Percentiles rank a stretch among this genome's conserved stretches.
Conservation (phyloP, 306 rosid species). For the Cyclanthera cordifolia region DNA sequence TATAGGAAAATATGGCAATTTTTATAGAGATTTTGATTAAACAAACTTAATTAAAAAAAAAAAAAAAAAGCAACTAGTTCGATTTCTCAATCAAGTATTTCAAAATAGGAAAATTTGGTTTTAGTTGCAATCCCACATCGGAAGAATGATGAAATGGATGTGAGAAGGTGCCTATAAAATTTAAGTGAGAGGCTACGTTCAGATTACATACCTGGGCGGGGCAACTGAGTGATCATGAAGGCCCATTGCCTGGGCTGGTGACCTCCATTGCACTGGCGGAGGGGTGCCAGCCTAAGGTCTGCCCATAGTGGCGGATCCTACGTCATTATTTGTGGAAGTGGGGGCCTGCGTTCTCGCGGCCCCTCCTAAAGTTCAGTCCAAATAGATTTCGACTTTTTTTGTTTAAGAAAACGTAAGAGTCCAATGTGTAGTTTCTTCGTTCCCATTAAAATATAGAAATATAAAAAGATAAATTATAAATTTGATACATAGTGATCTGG, state of each 20-base stretch:
- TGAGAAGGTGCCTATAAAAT: background rate
- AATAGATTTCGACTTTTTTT: no score
- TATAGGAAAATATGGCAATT: no score
- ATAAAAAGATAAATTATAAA: no score
- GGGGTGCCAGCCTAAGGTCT: background rate
- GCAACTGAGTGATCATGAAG: background rate
- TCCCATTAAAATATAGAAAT: no score
- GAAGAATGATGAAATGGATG: background rate
- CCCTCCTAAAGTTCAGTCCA: constrained; percentile 7
- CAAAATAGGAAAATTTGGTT: background rate
- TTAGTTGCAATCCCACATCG: background rate
- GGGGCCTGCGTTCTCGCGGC: constrained; percentile 59
- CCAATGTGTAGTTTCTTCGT: no score
- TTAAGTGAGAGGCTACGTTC: accelerated
- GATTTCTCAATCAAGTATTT: no score
- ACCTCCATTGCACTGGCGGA: background rate
- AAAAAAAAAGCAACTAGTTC: no score
- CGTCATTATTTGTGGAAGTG: constrained; percentile 41
- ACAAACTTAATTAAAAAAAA: no score
- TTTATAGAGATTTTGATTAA: no score
- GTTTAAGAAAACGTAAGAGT: no score
- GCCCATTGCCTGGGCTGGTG: background rate
- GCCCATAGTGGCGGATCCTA: constrained; percentile 12
- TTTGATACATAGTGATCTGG: no score
- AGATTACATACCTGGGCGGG: background rate